Percentiles rank a stretch among this genome's conserved stretches.
phyloP scores from a whole-genome alignment of 345 rosid species.

The Euphorbia pulcherrima region DNA sequence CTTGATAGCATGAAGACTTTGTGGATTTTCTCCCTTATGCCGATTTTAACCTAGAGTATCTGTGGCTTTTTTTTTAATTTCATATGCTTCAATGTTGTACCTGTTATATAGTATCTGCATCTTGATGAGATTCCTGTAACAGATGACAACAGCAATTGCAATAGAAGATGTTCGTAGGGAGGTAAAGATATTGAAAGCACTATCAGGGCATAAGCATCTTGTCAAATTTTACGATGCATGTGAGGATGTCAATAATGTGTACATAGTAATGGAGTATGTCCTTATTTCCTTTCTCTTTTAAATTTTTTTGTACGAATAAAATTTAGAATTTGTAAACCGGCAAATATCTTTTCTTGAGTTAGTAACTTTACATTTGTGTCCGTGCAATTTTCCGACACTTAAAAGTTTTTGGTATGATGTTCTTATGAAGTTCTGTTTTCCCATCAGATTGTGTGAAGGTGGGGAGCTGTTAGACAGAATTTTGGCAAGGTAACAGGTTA shows the following conservation, averaged over 20 bases:
- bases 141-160: conserved; percentile 87
- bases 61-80: not conserved
- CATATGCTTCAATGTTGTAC: conserved; percentile 3
- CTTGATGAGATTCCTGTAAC: conserved; percentile 34
- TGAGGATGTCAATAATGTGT: conserved; percentile 73
- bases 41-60: not conserved
- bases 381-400: not conserved
- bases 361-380: not conserved
- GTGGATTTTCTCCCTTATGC: not conserved
- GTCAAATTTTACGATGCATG: conserved; percentile 78
- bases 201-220: conserved; percentile 77
- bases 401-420: conserved; percentile 11
- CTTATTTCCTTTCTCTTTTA: conserved; percentile 29
- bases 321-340: conserved; percentile 11
- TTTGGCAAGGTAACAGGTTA: conserved; percentile 57
- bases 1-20: not conserved
- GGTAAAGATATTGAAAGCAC: conserved; percentile 76
- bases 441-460: conserved; percentile 88
- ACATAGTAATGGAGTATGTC: conserved; percentile 91
- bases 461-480: conserved; percentile 92
- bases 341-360: conserved; percentile 1
- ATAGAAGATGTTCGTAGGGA: conserved; percentile 95
- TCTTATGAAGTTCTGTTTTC: conserved; percentile 17
- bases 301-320: conserved; percentile 5
- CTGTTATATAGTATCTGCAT: conserved; percentile 2